Conservation (phyloP, 139 green algal species). For the Diplosphaera chodatii region DNA sequence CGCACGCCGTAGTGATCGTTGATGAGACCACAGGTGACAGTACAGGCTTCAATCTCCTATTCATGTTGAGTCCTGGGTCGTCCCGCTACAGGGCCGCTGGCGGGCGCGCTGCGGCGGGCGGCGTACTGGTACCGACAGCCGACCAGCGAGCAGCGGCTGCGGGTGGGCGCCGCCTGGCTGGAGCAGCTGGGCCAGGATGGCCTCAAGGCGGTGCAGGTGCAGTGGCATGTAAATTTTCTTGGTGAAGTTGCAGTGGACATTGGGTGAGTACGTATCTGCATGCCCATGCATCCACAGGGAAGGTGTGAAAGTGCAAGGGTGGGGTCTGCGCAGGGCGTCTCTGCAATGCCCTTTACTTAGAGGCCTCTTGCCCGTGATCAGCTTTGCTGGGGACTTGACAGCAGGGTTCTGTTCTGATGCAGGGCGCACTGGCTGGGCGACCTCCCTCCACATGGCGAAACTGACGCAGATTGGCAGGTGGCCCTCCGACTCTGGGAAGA, state of each 20-base stretch:
- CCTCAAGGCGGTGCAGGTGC: background rate
- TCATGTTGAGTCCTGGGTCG: background rate
- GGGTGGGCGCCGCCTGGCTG: constrained; percentile 58
- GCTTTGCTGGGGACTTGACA: no score
- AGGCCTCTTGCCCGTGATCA: background rate
- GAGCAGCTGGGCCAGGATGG: constrained; percentile 19
- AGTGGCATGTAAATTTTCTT: background rate
- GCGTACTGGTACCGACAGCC: constrained; percentile 93
- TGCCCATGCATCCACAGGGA: no score
- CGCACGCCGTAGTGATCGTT: no score
- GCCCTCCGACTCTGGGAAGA: background rate
- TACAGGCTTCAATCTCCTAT: no score
- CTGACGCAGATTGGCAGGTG: background rate
- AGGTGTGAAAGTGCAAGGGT: no score
- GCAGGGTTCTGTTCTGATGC: background rate
- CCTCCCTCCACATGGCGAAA: background rate
- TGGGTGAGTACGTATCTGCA: no score
- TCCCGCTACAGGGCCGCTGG: constrained; percentile 43
- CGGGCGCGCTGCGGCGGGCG: constrained; percentile 55
- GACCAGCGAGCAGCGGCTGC: constrained; percentile 78
- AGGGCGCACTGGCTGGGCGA: constrained; percentile 2
- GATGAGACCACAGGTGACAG: no score
- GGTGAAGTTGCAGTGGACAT: background rate
- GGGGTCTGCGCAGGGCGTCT: no score
- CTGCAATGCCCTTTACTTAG: background rate